These are phyloP conservation scores for Echeveria elegans DNA, from an alignment of 164 flowering plant species.

Conservation along the genomic window DNA sequence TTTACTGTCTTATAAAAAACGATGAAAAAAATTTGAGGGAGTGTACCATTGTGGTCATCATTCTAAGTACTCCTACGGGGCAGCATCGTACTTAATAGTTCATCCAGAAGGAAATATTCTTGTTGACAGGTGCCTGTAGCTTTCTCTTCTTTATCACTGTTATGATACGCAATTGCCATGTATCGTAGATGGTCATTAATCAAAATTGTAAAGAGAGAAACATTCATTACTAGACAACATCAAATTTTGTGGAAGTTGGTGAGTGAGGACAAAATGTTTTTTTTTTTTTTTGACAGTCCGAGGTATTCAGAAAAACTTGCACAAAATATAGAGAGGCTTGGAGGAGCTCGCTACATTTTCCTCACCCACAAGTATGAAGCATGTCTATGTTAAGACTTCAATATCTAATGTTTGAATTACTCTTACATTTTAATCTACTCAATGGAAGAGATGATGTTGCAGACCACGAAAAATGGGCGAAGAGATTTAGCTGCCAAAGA, in stretches of 20 bases:
- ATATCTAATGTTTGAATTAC: not conserved
- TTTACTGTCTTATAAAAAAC: not conserved
- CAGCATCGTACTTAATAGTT: constrained; percentile 43
- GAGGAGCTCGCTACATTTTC: constrained; percentile 60
- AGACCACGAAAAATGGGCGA: constrained; percentile 53
- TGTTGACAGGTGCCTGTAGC: constrained; percentile 44
- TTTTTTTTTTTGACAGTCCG: constrained; percentile 30
- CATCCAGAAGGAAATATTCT: constrained; percentile 61
- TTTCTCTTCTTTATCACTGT: not conserved
- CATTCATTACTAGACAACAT: not conserved
- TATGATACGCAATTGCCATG: not conserved
- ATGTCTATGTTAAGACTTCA: not conserved
- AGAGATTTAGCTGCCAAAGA: constrained; percentile 34
- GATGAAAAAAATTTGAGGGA: constrained; percentile 32
- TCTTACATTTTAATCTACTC: not conserved
- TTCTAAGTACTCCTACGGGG: constrained; percentile 47
- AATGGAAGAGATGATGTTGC: constrained; percentile 51
- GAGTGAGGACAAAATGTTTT: not conserved
- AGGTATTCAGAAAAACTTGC: constrained; percentile 38
- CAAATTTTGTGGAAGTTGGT: not conserved
- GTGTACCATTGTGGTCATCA: constrained; percentile 60
- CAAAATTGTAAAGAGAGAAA: not conserved
- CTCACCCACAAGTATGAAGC: constrained; percentile 44
- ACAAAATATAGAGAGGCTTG: constrained; percentile 36
- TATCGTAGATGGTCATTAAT: not conserved